A percentile compares a stretch with the other conserved stretches of the same genome.
Evolutionary conservation across 1,284 basidiomycete genomes (phyloP).

Genomic region (Ceratobasidium papillatum): DNA sequence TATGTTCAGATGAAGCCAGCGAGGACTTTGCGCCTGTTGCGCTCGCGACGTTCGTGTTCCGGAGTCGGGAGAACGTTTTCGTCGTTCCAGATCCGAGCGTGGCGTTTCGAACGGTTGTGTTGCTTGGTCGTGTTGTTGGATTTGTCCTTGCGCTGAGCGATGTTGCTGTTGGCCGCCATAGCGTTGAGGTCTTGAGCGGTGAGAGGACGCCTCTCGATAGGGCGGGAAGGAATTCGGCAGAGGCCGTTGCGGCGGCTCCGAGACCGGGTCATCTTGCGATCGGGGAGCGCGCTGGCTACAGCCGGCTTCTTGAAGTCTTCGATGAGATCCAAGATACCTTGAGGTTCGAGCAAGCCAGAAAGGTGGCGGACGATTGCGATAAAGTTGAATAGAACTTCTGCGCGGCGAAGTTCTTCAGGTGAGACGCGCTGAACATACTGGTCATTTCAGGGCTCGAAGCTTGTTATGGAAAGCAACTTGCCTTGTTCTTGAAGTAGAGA

Average conservation of each 20-base stretch:
- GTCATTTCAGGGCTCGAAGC: background rate
- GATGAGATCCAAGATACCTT: slow-evolving; percentile 8
- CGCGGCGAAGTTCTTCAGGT: slow-evolving; percentile 7
- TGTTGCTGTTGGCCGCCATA: background rate
- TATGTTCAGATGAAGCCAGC: slow-evolving; percentile 1
- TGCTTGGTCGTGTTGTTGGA: background rate
- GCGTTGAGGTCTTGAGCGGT: background rate
- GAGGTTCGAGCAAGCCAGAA: background rate
- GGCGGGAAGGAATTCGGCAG: background rate
- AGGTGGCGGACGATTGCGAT: slow-evolving; percentile 9
- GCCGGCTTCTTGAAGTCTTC: slow-evolving; percentile 18
- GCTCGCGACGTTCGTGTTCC: background rate
- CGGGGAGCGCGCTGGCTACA: background rate
- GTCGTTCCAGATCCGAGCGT: slow-evolving; percentile 1
- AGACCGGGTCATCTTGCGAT: background rate
- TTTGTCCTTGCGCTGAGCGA: background rate
- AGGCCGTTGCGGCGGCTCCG: background rate
- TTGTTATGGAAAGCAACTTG: background rate
- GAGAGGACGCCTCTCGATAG: background rate
- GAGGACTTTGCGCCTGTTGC: background rate
- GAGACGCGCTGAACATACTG: background rate
- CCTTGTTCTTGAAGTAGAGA: slow-evolving; percentile 26
- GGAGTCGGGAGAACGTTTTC: background rate
- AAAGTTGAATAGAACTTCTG: slow-evolving; percentile 32
- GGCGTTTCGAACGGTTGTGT: background rate